phyloP scores from a whole-genome alignment of 225 moss, liverwort and hornwort species.

The Ulota crispa region DNA sequence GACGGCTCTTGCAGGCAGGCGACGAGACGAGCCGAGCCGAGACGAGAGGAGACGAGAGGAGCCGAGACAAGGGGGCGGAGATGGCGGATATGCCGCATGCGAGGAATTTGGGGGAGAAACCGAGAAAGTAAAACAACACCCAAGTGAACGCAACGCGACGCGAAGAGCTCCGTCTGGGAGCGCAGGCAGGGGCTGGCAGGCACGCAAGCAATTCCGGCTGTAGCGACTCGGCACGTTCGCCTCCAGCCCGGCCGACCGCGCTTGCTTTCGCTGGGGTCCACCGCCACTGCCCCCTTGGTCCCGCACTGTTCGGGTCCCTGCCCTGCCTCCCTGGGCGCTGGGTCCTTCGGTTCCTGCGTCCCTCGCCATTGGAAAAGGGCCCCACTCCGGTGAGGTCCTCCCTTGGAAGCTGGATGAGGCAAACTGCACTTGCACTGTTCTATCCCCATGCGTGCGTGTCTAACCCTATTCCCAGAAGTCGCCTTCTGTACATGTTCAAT shows the following conservation, averaged over 20 bases:
- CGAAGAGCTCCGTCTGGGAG: too few relatives aligned
- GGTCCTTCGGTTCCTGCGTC: too few relatives aligned
- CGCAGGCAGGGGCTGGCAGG: not conserved
- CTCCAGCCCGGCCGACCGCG: not conserved
- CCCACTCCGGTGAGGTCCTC: too few relatives aligned
- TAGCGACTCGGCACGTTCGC: conserved; percentile 22
- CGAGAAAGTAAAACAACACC: too few relatives aligned
- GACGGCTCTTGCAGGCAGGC: not conserved
- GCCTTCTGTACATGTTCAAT: too few relatives aligned
- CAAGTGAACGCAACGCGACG: too few relatives aligned
- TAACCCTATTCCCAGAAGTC: too few relatives aligned
- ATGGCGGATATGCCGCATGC: conserved; percentile 14
- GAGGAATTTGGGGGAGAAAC: conserved; percentile 7
- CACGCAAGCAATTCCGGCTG: not conserved
- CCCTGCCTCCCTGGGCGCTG: not conserved
- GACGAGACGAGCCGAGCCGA: not conserved
- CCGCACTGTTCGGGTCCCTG: not conserved
- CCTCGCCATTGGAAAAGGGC: too few relatives aligned
- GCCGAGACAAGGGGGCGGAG: not conserved
- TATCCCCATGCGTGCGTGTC: too few relatives aligned
- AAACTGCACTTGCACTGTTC: too few relatives aligned
- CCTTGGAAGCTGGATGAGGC: too few relatives aligned
- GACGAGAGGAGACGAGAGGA: not conserved
- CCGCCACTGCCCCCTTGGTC: not conserved
- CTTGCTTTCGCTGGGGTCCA: not conserved